These are phyloP conservation scores for Heritiera fomes DNA, from an alignment of 345 rosid genomes.

Conservation along the genomic window DNA sequence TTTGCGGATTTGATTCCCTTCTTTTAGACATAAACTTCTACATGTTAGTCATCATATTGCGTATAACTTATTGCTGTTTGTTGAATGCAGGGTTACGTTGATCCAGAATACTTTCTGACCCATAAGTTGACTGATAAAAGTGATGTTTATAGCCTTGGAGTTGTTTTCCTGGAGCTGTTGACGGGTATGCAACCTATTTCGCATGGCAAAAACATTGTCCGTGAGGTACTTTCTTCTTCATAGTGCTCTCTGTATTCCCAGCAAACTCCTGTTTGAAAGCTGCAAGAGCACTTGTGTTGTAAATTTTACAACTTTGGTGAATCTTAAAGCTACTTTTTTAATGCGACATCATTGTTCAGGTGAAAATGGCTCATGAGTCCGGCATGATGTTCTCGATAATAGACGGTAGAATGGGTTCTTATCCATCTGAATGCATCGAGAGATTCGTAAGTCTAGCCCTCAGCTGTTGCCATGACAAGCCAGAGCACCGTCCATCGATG, in stretches of 20 bases:
- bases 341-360: conserved; percentile 39
- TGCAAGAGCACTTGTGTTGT: background rate
- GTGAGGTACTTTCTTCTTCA: conserved; percentile 52
- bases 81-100: conserved; percentile 73
- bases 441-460: conserved; percentile 62
- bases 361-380: conserved; percentile 49
- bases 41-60: background rate
- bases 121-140: conserved; percentile 90
- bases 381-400: conserved; percentile 62
- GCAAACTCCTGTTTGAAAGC: background rate
- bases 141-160: conserved; percentile 92
- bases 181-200: conserved; percentile 89
- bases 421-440: conserved; percentile 67
- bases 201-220: conserved; percentile 87
- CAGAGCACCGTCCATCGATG: conserved; percentile 71
- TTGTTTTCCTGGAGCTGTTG: conserved; percentile 83
- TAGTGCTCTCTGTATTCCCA: background rate
- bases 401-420: conserved; percentile 81
- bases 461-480: conserved; percentile 63
- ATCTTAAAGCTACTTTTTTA: background rate
- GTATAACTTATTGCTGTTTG: background rate
- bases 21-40: background rate
- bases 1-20: background rate
- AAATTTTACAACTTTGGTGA: background rate
- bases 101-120: conserved; percentile 91